These are phyloP conservation scores for Linderina pennispora DNA, from an alignment of 192 early-diverging fungal species.

Conservation along the genomic window DNA sequence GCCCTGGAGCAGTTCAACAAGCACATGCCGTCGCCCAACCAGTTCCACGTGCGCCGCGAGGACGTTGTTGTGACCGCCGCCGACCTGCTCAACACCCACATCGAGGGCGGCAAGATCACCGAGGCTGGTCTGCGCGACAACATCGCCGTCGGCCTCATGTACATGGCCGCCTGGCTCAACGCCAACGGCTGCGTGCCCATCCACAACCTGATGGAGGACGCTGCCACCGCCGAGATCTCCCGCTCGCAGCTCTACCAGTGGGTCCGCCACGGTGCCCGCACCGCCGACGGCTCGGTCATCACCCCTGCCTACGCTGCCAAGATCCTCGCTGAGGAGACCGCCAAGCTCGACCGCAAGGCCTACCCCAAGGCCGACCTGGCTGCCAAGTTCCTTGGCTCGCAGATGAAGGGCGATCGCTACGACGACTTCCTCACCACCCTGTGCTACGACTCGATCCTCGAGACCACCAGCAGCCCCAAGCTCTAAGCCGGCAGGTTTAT, in stretches of 20 bases:
- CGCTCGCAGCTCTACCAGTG: conserved; percentile 98
- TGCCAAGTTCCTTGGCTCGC: conserved; percentile 59
- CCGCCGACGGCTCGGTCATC: conserved; percentile 72
- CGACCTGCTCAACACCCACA: conserved; percentile 78
- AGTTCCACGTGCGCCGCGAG: conserved; percentile 86
- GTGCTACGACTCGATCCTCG: conserved; percentile 85
- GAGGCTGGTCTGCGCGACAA: conserved; percentile 90
- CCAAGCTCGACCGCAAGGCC: conserved; percentile 55
- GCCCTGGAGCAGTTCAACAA: conserved; percentile 87
- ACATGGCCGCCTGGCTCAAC: conserved; percentile 96
- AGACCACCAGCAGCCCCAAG: conserved; percentile 27
- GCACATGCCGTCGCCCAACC: conserved; percentile 96
- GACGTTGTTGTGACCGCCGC: conserved; percentile 79
- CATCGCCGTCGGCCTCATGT: conserved; percentile 84
- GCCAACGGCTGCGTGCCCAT: conserved; percentile 96
- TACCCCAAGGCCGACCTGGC: conserved; percentile 47
- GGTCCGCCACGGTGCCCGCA: conserved; percentile 80
- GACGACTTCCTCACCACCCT: conserved; percentile 92
- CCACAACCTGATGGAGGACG: conserved; percentile 98
- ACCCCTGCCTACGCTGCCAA: conserved; percentile 71
- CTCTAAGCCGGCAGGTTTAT: conserved; percentile 16
- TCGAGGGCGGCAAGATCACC: conserved; percentile 70
- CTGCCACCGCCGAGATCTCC: conserved; percentile 96
- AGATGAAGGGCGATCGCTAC: conserved; percentile 77
- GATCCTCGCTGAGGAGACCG: conserved; percentile 86